Evolutionary conservation across 441 rosid species (phyloP), one percentile per base, ranked within the genome.

Genomic region (Corymbia calophylla): DNA sequence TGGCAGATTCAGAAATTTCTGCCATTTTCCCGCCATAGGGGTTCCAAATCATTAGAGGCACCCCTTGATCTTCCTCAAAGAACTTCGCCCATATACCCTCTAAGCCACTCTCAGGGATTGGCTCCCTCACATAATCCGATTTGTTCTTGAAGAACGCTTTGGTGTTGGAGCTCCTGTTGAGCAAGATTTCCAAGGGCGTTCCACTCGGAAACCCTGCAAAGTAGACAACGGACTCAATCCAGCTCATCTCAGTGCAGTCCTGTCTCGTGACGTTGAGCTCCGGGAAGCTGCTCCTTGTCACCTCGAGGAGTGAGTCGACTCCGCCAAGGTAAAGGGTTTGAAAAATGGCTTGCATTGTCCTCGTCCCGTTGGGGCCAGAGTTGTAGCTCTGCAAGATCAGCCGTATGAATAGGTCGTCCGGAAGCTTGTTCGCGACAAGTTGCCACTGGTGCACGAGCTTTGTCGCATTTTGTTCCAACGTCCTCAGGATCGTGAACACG

Each of bases 381-480:
- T 88, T 91, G 39, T 73, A 88, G 81, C 91, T 87, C 87, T 90
- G 91, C 51, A 94, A 89, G 9, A 94, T 86, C 60, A 92, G 88
- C 90, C 95, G 89, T 88, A 96, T 91, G 93, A 96, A 95, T 27
- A 96, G 66, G 53, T 96, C 94, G 87, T 94, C 88, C 16, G 91
- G 91, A 35, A 95, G 87, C 90, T 94, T 91, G 48, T 93, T 25
- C 87, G 96, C 95, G 58, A 95, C 89, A 70, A 58, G 77, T 86
- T 96, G 98, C 98, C 98, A 96, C 53, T 89, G 68, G 53, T 93
- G 91, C 73, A 96, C 94, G 48, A 95, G 94, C 87, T 93, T 89
- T 29, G 93, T 94, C 55, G 94, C 96, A n/a, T 91, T 92, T 3
- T 93, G 87, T 86, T 94, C 94, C 62, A 92, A 49, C 0, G 94